phyloP scores from a whole-genome alignment of 805 yeast species.

The Kodamaea jinghongensis region DNA sequence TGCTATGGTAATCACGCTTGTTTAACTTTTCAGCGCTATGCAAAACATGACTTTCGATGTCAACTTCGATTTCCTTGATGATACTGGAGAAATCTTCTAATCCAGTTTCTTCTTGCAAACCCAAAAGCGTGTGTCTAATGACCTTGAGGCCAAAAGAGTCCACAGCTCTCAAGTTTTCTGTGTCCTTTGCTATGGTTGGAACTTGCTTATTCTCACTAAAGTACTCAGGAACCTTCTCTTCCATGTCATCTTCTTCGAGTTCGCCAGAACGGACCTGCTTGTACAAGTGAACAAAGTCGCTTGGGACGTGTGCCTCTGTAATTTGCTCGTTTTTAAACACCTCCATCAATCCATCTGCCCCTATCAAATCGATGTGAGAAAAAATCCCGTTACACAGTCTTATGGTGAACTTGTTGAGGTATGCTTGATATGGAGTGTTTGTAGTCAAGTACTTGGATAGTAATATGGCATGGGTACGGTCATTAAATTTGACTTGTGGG shows the following conservation, averaged over 20 bases:
- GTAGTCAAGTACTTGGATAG: slow-evolving; percentile 38
- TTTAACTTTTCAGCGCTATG: slow-evolving; percentile 29
- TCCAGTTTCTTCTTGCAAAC: slow-evolving; percentile 29
- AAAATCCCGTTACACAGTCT: slow-evolving; percentile 31
- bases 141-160: slow-evolving; percentile 75
- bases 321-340: slow-evolving; percentile 26
- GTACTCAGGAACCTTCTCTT: slow-evolving; percentile 21
- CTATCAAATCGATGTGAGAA: slow-evolving; percentile 51
- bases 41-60: slow-evolving; percentile 24
- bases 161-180: slow-evolving; percentile 59
- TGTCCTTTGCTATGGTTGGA: slow-evolving; percentile 52
- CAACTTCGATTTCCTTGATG: slow-evolving; percentile 27
- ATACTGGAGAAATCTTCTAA: slow-evolving; percentile 22
- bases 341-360: slow-evolving; percentile 44
- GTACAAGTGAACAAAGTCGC: slow-evolving; percentile 30
- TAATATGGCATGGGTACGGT: slow-evolving; percentile 59
- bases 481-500: slow-evolving; percentile 37
- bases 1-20: slow-evolving; percentile 62
- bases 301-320: slow-evolving; percentile 30
- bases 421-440: slow-evolving; percentile 10
- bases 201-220: slow-evolving; percentile 28
- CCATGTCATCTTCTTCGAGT: slow-evolving; percentile 6
- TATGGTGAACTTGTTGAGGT: slow-evolving; percentile 9
- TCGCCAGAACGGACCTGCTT: slow-evolving; percentile 20
- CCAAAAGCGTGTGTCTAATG: slow-evolving; percentile 68